Conservation (phyloP, 768 basidiomycete species). For the Boletus bicolor region DNA sequence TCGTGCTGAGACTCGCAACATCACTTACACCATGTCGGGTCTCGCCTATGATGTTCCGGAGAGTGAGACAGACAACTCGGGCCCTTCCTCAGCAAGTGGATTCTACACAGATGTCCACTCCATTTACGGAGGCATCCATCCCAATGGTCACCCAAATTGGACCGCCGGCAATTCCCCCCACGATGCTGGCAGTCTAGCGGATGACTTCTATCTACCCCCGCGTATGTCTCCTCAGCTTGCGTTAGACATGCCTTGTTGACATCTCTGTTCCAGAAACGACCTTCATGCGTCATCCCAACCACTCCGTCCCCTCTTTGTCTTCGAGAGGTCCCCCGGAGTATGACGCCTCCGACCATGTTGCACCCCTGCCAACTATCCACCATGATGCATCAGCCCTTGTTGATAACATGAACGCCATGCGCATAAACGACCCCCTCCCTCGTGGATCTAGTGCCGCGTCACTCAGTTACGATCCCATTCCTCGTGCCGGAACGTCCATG, state of each 20-base stretch:
- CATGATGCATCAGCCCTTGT: conserved; percentile 40
- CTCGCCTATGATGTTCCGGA: conserved; percentile 31
- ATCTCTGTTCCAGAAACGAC: conserved; percentile 14
- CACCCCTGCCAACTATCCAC: conserved; percentile 39
- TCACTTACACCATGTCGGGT: conserved; percentile 24
- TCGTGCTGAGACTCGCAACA: neutral
- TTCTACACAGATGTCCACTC: conserved; percentile 1
- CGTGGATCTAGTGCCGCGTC: conserved; percentile 30
- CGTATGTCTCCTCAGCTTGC: conserved; percentile 19
- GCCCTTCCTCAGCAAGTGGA: conserved; percentile 6
- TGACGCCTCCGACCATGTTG: conserved; percentile 25
- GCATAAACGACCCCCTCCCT: conserved; percentile 42
- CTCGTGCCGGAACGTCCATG: conserved; percentile 57
- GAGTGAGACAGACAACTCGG: conserved; percentile 3
- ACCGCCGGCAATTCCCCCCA: neutral
- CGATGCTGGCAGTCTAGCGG: conserved; percentile 2
- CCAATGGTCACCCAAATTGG: conserved; percentile 8
- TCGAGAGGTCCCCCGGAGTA: conserved; percentile 36
- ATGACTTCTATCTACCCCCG: conserved; percentile 19
- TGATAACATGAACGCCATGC: conserved; percentile 53
- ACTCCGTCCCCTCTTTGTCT: conserved; percentile 46
- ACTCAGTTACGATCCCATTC: conserved; percentile 43
- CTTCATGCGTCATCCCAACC: conserved; percentile 45
- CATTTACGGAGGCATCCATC: neutral
- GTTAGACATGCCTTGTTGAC: conserved; percentile 7